phyloP scores from a whole-genome alignment of 371 early-diverging fungal species.

The Rhizopus microsporus region DNA sequence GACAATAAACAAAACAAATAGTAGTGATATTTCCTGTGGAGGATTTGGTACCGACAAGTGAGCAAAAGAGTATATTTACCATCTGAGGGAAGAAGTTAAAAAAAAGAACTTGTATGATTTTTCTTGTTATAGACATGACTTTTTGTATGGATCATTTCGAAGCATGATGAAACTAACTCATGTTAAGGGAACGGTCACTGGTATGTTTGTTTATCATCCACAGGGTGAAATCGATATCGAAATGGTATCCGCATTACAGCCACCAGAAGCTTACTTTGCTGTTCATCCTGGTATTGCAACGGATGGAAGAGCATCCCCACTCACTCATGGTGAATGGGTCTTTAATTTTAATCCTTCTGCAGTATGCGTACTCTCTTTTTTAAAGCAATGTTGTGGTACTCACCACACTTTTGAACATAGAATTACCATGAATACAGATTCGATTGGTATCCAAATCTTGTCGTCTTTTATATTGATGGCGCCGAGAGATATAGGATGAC shows the following conservation, averaged over 20 bases:
- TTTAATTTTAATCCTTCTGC: conserved; percentile 32
- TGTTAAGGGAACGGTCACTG: conserved; percentile 40
- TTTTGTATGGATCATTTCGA: conserved; percentile 48
- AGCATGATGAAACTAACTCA: conserved; percentile 27
- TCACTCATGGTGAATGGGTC: conserved; percentile 29
- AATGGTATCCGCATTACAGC: conserved; percentile 28
- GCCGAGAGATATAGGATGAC: conserved; percentile 21
- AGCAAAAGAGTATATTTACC: not conserved
- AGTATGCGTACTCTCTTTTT: conserved; percentile 7
- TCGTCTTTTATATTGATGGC: conserved; percentile 40
- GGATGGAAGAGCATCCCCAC: conserved; percentile 36
- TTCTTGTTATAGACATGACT: conserved; percentile 25
- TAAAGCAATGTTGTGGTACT: not conserved
- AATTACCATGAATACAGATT: conserved; percentile 50
- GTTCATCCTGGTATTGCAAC: conserved; percentile 40
- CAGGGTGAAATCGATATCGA: conserved; percentile 51
- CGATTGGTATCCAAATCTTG: conserved; percentile 41
- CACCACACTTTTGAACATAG: conserved; percentile 9
- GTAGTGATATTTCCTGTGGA: conserved; percentile 2
- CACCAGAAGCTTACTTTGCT: conserved; percentile 38
- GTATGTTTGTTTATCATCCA: conserved; percentile 39
- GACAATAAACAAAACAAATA: conserved; percentile 3
- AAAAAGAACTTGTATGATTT: not conserved
- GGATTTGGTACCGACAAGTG: conserved; percentile 36
- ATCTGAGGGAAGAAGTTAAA: not conserved